A percentile compares a stretch with the other conserved stretches of the same genome.
Conservation (phyloP, 495 filamentous ascomycete species). For the Penicillium malachiteum region DNA sequence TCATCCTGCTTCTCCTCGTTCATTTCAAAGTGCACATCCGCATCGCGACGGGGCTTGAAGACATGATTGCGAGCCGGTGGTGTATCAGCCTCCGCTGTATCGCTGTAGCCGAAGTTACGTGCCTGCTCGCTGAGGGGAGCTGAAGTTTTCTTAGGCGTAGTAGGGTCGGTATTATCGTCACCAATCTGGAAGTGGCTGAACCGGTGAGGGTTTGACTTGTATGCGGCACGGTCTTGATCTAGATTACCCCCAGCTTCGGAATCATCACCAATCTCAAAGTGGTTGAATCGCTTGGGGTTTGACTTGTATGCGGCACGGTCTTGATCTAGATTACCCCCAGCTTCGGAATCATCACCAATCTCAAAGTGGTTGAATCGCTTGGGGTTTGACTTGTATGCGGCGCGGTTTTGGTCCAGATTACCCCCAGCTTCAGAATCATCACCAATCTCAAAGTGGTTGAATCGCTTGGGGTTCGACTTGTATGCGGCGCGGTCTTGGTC, state of each 20-base stretch:
- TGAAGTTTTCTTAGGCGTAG: conserved; percentile 73
- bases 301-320: conserved; percentile 50
- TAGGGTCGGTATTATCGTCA: conserved; percentile 67
- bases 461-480: conserved; percentile 71
- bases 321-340: conserved; percentile 48
- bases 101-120: conserved; percentile 69
- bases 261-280: conserved; percentile 84
- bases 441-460: conserved; percentile 84
- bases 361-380: conserved; percentile 83
- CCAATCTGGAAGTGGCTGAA: conserved; percentile 88
- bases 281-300: conserved; percentile 74
- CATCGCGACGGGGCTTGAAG: conserved; percentile 70
- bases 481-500: conserved; percentile 35
- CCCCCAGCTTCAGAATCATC: conserved; percentile 87
- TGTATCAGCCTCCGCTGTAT: conserved; percentile 58
- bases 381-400: conserved; percentile 66
- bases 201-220: conserved; percentile 67
- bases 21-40: conserved; percentile 77
- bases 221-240: conserved; percentile 31
- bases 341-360: conserved; percentile 80
- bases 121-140: conserved; percentile 51
- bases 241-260: conserved; percentile 70
- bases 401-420: conserved; percentile 56
- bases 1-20: conserved; percentile 43
- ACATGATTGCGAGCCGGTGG: conserved; percentile 55